Base-by-base conservation (phyloP, 768 basidiomycete species). In the Russula sp. region DNA sequence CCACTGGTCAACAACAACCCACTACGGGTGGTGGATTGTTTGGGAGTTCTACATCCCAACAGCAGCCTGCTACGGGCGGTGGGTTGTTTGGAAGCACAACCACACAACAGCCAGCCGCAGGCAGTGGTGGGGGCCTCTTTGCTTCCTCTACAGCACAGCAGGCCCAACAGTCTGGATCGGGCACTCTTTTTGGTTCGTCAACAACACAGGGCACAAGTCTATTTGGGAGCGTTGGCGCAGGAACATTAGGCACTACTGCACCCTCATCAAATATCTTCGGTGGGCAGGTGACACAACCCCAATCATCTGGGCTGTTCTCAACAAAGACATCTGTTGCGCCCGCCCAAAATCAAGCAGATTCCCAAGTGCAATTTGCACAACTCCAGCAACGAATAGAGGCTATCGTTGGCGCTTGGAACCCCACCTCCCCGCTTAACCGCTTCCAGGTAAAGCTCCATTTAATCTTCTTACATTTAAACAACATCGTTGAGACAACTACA, bases 391-490 rank as follows among this genome's bases (percentile, higher is more conserved):
- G 81, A 62, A 85, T 93, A 26, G 85, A 90, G 71, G 77, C 71
- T 0, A 80, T 92, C 59, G 80, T 83, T 6, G 77, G 80, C 42
- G 86, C 89, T 4, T 94, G 91, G 90, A 84, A 87, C 70, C 78
- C 90, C 24, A 68, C 74, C 24, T 87, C 86, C 0, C 79, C 84
- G 3, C 79, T 84, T 49, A 92, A 92, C 73, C 81, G 87, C 53
- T 94, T 94, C 74, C 92, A 93, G 77, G 91, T 92, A 64, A 52
- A 10, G 80, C 72, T 40, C 58, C 18, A 22, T 36, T 36, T 20
- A 4, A 22, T 18, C 18, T 28, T 30, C 16, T 54, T 42, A 24
- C 40, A 46, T 18, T 3, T 20, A 48, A 48, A 48, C 4, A 7
- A 28, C 13, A 16, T 55, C 48, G 36, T 40, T 60, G 28, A 64